phyloP scores from a whole-genome alignment of 148 eudicot genomes.

The Fallopia convolvulus region DNA sequence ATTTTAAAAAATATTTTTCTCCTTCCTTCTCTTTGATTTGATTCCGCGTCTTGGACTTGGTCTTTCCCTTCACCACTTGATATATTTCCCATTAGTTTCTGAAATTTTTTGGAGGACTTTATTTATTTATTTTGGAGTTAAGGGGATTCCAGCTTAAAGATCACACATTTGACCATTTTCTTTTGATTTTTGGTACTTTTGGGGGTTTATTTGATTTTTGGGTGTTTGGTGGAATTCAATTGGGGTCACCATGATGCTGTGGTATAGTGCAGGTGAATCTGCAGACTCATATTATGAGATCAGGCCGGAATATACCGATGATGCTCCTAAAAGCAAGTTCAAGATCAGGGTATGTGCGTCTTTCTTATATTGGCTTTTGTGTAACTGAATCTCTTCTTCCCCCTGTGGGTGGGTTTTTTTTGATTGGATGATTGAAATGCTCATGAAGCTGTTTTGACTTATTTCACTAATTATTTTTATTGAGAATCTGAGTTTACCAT shows the following conservation, averaged over 20 bases:
- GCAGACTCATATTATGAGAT: slow-evolving; percentile 82
- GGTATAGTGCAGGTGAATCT: slow-evolving; percentile 72
- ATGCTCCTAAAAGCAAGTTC: slow-evolving; percentile 89
- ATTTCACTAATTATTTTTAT: neutral
- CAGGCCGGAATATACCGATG: slow-evolving; percentile 73
- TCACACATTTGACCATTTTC: slow-evolving; percentile 9
- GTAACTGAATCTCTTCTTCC: neutral
- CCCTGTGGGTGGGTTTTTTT: neutral
- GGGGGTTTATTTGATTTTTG: neutral
- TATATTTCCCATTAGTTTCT: slow-evolving; percentile 18
- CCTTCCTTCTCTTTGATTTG: neutral
- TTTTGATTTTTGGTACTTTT: slow-evolving; percentile 15
- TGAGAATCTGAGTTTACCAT: neutral
- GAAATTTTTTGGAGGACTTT: slow-evolving; percentile 18
- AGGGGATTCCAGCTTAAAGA: slow-evolving; percentile 22
- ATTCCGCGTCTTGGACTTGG: slow-evolving; percentile 13
- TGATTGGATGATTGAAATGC: neutral
- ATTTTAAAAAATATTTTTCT: neutral
- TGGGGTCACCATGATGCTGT: slow-evolving; percentile 32
- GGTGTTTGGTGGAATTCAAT: neutral
- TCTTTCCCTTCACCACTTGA: slow-evolving; percentile 16
- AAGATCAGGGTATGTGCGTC: slow-evolving; percentile 73
- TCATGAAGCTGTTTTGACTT: neutral
- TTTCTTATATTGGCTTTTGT: slow-evolving; percentile 8
- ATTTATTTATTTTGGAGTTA: slow-evolving; percentile 8